Evolutionary conservation across 2,329 filamentous ascomycete genomes (phyloP).

Genomic region (Penicillium sp.): DNA sequence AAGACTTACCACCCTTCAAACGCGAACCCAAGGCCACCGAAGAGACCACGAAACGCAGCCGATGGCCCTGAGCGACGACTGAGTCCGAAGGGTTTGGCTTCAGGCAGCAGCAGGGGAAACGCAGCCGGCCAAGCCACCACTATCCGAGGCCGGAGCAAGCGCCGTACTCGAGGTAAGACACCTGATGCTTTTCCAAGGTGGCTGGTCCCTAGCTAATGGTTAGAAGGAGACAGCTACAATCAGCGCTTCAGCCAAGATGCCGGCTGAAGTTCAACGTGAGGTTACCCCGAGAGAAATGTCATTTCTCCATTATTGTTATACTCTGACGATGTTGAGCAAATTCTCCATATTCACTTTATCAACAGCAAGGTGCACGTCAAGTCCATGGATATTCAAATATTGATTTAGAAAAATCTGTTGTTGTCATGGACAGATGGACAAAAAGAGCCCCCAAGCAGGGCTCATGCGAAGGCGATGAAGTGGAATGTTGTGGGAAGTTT

Average conservation of each 20-base stretch:
- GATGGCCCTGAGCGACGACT: constrained; percentile 29
- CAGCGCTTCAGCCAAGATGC: constrained; percentile 31
- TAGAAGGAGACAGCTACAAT: constrained; percentile 33
- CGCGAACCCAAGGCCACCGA: constrained; percentile 2
- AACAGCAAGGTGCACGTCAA: background rate
- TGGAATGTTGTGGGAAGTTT: constrained; percentile 9
- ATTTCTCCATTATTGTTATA: background rate
- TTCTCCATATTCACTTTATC: background rate
- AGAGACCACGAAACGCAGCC: constrained; percentile 18
- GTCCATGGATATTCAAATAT: background rate
- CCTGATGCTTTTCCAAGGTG: background rate
- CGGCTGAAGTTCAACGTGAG: background rate
- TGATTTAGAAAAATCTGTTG: background rate
- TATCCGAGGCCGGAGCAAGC: constrained; percentile 18
- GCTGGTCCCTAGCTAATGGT: constrained; percentile 12
- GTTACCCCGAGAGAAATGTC: background rate
- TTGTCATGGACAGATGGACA: background rate
- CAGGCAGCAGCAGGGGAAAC: constrained; percentile 27
- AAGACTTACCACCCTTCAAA: background rate
- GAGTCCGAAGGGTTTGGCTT: constrained; percentile 33
- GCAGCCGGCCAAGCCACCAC: constrained; percentile 8
- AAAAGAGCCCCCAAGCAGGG: background rate
- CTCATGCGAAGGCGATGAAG: background rate
- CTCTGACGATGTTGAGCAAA: background rate
- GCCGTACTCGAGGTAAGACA: constrained; percentile 32